phyloP scores from a whole-genome alignment of 352 stramenopile species.

The Phytophthora capsici region DNA sequence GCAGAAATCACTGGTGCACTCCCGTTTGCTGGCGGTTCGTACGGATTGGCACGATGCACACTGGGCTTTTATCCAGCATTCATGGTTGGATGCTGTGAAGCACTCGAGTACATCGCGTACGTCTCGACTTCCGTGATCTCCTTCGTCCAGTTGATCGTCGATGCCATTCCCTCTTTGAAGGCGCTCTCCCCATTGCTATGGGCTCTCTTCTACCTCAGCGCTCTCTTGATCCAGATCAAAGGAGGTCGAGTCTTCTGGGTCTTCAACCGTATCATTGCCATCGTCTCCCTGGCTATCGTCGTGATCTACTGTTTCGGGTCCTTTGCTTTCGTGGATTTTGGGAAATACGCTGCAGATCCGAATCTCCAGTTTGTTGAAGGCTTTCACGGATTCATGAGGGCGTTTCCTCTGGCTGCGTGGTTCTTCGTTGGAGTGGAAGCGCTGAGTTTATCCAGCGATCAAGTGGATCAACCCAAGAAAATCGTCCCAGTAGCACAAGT shows the following conservation, averaged over 20 bases:
- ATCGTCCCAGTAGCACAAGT: slow-evolving; percentile 50
- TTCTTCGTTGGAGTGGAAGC: slow-evolving; percentile 60
- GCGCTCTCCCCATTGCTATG: slow-evolving; percentile 30
- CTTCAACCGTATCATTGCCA: slow-evolving; percentile 44
- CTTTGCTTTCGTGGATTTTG: slow-evolving; percentile 33
- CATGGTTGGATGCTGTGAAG: slow-evolving; percentile 44
- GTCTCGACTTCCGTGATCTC: slow-evolving; percentile 38
- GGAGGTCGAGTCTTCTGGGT: slow-evolving; percentile 49
- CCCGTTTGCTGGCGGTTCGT: slow-evolving; percentile 45
- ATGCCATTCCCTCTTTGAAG: slow-evolving; percentile 14
- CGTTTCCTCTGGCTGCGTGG: slow-evolving; percentile 41
- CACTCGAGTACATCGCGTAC: slow-evolving; percentile 55
- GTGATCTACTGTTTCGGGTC: slow-evolving; percentile 46
- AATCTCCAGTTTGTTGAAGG: slow-evolving; percentile 23
- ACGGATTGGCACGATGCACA: slow-evolving; percentile 42
- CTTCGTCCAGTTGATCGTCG: slow-evolving; percentile 43
- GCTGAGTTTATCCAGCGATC: slow-evolving; percentile 36
- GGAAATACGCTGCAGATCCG: slow-evolving; percentile 12
- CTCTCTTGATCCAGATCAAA: slow-evolving; percentile 39
- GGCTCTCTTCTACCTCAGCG: slow-evolving; percentile 37
- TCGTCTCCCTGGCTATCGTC: slow-evolving; percentile 37
- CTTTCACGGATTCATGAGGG: slow-evolving; percentile 41
- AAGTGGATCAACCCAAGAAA: slow-evolving; percentile 48
- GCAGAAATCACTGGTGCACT: slow-evolving; percentile 41
- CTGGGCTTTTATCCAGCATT: slow-evolving; percentile 45